These are phyloP conservation scores for Exobasidium rhododendri DNA, from an alignment of 1,284 basidiomycete species.

Conservation along the genomic window DNA sequence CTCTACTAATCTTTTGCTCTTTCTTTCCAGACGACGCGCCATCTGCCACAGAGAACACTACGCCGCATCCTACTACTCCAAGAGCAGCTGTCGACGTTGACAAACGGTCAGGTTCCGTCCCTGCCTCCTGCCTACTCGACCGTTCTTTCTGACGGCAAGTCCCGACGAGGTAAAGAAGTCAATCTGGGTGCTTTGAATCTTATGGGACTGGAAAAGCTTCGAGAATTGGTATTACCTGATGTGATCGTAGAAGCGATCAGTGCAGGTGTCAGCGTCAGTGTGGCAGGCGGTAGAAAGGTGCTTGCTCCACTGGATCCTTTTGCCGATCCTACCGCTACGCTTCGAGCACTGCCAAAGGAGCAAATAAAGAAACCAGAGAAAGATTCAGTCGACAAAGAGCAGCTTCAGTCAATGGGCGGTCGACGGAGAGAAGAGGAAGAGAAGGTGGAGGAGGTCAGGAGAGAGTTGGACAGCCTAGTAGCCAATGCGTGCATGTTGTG, in stretches of 20 bases:
- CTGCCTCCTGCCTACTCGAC: constrained; percentile 19
- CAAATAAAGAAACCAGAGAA: not conserved
- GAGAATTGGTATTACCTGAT: constrained; percentile 31
- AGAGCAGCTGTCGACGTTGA: constrained; percentile 24
- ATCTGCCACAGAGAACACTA: constrained; percentile 41
- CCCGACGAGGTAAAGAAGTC: not conserved
- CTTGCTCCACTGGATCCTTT: constrained; percentile 46
- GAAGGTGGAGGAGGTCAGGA: constrained; percentile 38
- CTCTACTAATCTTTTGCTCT: not conserved
- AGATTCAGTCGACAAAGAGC: not conserved
- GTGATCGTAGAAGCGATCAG: constrained; percentile 49
- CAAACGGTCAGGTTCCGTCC: constrained; percentile 19
- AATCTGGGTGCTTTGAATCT: not conserved
- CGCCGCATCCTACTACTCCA: constrained; percentile 48
- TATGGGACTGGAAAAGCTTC: constrained; percentile 38
- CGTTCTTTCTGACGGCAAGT: not conserved
- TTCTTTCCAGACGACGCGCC: constrained; percentile 27
- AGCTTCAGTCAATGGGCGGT: not conserved
- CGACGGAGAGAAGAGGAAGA: constrained; percentile 33
- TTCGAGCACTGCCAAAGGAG: constrained; percentile 2
- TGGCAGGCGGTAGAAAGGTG: constrained; percentile 38
- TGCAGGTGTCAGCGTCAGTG: constrained; percentile 41
- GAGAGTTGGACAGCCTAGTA: constrained; percentile 49
- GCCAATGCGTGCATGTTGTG: constrained; percentile 48
- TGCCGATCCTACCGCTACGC: constrained; percentile 25